phyloP scores from a whole-genome alignment of 2,329 filamentous ascomycete genomes.

The Chalaropsis thielavioides region DNA sequence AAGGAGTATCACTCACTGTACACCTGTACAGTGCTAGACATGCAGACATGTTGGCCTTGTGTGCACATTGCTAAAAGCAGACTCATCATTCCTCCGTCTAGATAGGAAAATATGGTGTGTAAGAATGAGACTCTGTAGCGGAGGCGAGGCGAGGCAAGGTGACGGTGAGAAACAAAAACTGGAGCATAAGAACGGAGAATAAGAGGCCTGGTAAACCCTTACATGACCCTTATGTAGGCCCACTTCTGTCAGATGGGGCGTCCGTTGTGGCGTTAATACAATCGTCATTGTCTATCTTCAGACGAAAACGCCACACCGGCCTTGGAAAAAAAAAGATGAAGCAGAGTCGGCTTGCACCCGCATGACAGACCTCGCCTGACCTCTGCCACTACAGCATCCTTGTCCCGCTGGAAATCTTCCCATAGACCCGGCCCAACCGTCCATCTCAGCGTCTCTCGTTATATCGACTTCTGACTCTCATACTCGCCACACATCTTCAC shows the following conservation, averaged over 20 bases:
- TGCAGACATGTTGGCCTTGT: too few relatives aligned
- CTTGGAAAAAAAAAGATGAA: constrained; percentile 5
- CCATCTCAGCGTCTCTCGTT: not conserved
- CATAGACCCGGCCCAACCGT: not conserved
- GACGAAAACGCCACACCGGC: not conserved
- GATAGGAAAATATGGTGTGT: not conserved
- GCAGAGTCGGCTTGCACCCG: not conserved
- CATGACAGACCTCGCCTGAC: not conserved
- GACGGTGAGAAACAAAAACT: not conserved
- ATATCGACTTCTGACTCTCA: not conserved
- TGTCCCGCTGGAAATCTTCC: constrained; percentile 7
- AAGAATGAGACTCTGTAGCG: too few relatives aligned
- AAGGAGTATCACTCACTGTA: too few relatives aligned
- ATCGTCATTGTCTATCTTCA: not conserved
- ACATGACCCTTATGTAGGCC: not conserved
- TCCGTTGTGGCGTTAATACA: not conserved
- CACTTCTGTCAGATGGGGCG: not conserved
- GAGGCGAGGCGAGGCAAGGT: too few relatives aligned
- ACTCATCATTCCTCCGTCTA: too few relatives aligned
- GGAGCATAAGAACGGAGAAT: too few relatives aligned
- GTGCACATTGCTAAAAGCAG: too few relatives aligned
- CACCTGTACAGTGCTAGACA: too few relatives aligned
- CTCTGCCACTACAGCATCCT: not conserved
- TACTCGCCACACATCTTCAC: constrained; percentile 5
- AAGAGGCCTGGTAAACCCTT: too few relatives aligned